Evolutionary conservation across 2,329 filamentous ascomycete species (phyloP), one percentile per base, ranked within the genome.

Genomic region (Didymella glomerata): DNA sequence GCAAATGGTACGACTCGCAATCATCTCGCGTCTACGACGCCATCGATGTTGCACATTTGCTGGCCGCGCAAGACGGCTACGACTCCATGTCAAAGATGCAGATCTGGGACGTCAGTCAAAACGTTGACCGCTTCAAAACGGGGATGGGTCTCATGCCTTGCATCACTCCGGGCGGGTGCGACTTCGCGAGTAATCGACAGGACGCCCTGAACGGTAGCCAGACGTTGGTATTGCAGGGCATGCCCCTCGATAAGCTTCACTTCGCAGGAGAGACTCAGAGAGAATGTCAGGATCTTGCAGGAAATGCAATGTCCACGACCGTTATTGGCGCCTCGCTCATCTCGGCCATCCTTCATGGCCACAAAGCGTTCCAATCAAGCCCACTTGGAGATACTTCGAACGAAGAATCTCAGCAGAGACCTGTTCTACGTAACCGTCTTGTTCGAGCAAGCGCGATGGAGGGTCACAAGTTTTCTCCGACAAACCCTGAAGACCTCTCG

Each of bases 261-360:
- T 81, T 92, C n/a, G 87, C 85, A 0, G 83, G 83, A 9, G 88
- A 93, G 66, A 84, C 82, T 0, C 48, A 78, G 28, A 61, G 71
- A 1, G 75, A 93, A 18, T 78, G 91, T 2, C 86, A 88, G 62
- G 86, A 92, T 63, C 78, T 94, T 2, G 90, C 89, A 2, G 91
- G 91, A 0, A 94, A 95, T 71, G 91, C 91, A 0, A 94, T 94
- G 91, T 87, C 85, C 1, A 86, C 86, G 0, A 90, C 90, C 0
- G 88, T 92, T 0, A 86, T 93, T 10, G 89, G 88, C 2, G 81
- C 84, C 1, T 84, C 85, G 0, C 82, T 90, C 1, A 67, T 91
- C 2, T 79, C 86, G 1, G 83, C 86, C 0, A 73, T 93, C 1
- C 82, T 87, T 4, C 36, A 70, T 75, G 24, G 74, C 63, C 54